Conservation (phyloP, 176 grass and related monocot species). For the Alopecurus myosuroides region DNA sequence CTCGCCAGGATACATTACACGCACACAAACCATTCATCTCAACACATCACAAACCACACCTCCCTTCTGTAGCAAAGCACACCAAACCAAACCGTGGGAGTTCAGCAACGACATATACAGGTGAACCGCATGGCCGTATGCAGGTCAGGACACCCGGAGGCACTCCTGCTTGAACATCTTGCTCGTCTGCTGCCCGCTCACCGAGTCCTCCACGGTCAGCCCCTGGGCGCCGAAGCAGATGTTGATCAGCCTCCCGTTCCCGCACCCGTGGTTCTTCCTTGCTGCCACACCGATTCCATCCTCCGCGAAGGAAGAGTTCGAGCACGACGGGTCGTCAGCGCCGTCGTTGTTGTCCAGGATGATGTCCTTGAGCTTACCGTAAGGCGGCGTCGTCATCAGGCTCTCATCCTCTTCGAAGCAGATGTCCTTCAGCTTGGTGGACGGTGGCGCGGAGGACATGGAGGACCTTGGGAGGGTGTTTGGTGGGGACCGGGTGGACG, state of each 20-base stretch:
- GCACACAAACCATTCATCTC: not conserved
- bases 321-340: slow-evolving; percentile 55
- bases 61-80: not conserved
- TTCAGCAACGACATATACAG: not conserved
- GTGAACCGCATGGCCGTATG: not conserved
- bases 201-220: slow-evolving; percentile 49
- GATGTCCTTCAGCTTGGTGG: slow-evolving; percentile 53
- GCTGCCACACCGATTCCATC: slow-evolving; percentile 18
- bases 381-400: slow-evolving; percentile 18
- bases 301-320: slow-evolving; percentile 42
- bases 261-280: slow-evolving; percentile 30
- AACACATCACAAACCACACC: slow-evolving; percentile 1
- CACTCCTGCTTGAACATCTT: slow-evolving; percentile 54
- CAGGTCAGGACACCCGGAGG: slow-evolving; percentile 45
- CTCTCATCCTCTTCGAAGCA: slow-evolving; percentile 45
- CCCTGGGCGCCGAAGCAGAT: slow-evolving; percentile 91
- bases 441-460: slow-evolving; percentile 16
- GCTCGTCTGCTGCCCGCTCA: slow-evolving; percentile 47
- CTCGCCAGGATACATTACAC: not conserved
- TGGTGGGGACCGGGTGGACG: not conserved
- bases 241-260: slow-evolving; percentile 68
- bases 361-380: slow-evolving; percentile 56
- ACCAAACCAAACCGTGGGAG: not conserved
- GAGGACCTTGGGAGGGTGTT: slow-evolving; percentile 27
- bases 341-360: slow-evolving; percentile 29